These are phyloP conservation scores for Trypanosoma brucei DNA, from an alignment of 208 protist genomes.

Conservation along the genomic window DNA sequence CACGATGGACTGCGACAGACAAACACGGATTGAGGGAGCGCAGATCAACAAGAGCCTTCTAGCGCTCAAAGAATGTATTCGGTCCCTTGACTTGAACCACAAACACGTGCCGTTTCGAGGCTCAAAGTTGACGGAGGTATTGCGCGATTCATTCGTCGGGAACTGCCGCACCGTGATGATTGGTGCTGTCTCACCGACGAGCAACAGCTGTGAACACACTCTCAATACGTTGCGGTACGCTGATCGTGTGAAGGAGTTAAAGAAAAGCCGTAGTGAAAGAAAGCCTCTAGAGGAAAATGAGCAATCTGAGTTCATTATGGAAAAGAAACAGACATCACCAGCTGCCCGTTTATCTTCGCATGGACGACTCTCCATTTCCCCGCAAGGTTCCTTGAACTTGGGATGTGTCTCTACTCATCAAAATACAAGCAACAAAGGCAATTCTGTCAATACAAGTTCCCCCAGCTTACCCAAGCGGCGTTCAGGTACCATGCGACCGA, in stretches of 20 bases:
- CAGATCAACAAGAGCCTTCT: constrained; percentile 96
- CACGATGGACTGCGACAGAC: constrained; percentile 82
- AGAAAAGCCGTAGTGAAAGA: constrained; percentile 59
- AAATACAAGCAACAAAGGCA: constrained; percentile 9
- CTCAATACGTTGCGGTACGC: constrained; percentile 97
- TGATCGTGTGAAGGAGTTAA: constrained; percentile 74
- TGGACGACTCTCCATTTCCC: constrained; percentile 8
- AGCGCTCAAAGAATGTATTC: constrained; percentile 94
- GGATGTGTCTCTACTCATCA: neutral
- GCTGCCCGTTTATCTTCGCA: constrained; percentile 4
- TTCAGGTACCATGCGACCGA: constrained; percentile 13
- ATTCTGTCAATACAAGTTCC: neutral
- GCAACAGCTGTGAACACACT: constrained; percentile 91
- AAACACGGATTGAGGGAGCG: constrained; percentile 87
- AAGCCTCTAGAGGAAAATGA: constrained; percentile 26
- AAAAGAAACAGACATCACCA: constrained; percentile 9
- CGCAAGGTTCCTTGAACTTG: constrained; percentile 8
- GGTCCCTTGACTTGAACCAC: constrained; percentile 84
- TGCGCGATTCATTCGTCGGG: constrained; percentile 95
- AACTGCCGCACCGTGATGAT: constrained; percentile 95
- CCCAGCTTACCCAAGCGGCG: neutral
- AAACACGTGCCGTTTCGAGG: constrained; percentile 95
- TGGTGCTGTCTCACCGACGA: constrained; percentile 89
- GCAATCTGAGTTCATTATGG: constrained; percentile 11
- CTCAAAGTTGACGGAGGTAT: constrained; percentile 94